A percentile compares a stretch with the other conserved stretches of the same genome.
phyloP scores from a whole-genome alignment of 208 protist species.

The Wallacemonas rigidus region DNA sequence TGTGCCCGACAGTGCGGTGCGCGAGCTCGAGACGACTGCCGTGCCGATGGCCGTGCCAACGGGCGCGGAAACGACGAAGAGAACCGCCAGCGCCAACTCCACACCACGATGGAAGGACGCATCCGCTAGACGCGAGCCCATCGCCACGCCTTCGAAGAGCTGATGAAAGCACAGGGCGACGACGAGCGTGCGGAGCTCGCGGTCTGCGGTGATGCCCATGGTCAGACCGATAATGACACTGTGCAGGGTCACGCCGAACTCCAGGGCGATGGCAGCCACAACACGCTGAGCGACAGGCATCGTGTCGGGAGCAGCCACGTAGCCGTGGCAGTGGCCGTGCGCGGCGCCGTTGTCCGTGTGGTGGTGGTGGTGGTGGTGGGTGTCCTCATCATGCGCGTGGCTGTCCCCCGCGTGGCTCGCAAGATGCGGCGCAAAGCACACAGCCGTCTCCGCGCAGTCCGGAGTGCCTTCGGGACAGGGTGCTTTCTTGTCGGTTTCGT shows the following conservation, averaged over 20 bases:
- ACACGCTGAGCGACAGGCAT: slow-evolving; percentile 19
- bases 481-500: neutral
- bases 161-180: slow-evolving; percentile 71
- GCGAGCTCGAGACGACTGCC: slow-evolving; percentile 24
- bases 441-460: too few relatives aligned
- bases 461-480: too few relatives aligned
- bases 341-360: slow-evolving; percentile 1
- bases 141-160: slow-evolving; percentile 67
- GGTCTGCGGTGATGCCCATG: slow-evolving; percentile 47
- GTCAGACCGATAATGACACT: slow-evolving; percentile 71
- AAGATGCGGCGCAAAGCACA: too few relatives aligned
- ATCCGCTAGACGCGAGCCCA: slow-evolving; percentile 57
- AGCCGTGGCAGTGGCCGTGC: neutral
- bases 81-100: slow-evolving; percentile 38
- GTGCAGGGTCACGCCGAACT: slow-evolving; percentile 65
- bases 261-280: slow-evolving; percentile 48
- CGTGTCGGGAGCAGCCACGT: slow-evolving; percentile 21
- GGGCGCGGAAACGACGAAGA: slow-evolving; percentile 61
- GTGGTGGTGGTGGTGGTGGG: slow-evolving; percentile 16
- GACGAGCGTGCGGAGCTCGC: slow-evolving; percentile 42
- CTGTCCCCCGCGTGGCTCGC: neutral
- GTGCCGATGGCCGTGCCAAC: slow-evolving; percentile 43
- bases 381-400: neutral
- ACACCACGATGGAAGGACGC: slow-evolving; percentile 30
- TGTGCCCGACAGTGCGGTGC: slow-evolving; percentile 29